Percentiles rank a stretch among this genome's conserved stretches.
phyloP scores from a whole-genome alignment of 371 early-diverging fungal genomes.

The Sanchytrium tribonematis region DNA sequence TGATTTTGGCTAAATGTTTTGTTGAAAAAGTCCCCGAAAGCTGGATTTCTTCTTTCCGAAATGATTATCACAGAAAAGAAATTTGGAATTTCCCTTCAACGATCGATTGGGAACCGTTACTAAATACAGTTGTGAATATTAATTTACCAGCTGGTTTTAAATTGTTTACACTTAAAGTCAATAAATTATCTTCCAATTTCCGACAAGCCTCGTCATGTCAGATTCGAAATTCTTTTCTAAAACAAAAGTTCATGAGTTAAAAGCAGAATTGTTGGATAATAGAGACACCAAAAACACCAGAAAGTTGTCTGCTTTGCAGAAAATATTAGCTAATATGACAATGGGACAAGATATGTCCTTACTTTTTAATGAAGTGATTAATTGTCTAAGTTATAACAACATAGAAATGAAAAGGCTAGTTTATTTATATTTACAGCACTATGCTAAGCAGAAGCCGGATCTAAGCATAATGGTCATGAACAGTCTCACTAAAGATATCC shows the following conservation, averaged over 20 bases:
- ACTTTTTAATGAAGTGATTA: conserved; percentile 38
- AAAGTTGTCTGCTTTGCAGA: conserved; percentile 69
- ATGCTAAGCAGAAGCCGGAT: conserved; percentile 58
- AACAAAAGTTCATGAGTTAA: conserved; percentile 86
- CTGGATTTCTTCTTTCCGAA: too few species aligned
- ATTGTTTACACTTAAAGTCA: too few species aligned
- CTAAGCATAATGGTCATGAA: conserved; percentile 52
- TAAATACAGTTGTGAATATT: too few species aligned
- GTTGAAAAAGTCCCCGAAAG: too few species aligned
- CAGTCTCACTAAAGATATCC: conserved; percentile 24
- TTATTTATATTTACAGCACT: conserved; percentile 58
- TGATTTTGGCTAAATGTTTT: too few species aligned
- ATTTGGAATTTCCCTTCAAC: too few species aligned
- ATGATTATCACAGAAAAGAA: too few species aligned
- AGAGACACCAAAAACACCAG: conserved; percentile 56
- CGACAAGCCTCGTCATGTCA: not conserved
- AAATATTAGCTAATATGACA: conserved; percentile 90
- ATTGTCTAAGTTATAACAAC: conserved; percentile 24
- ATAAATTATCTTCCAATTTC: too few species aligned
- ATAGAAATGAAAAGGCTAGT: conserved; percentile 77
- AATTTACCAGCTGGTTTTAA: too few species aligned
- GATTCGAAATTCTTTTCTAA: not conserved
- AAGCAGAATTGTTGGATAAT: conserved; percentile 66
- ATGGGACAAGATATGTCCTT: conserved; percentile 92
- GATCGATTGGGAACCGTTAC: too few species aligned